Base-by-base conservation (phyloP, 1,139 yeast species). In the Arxiozyma heterogenica region DNA sequence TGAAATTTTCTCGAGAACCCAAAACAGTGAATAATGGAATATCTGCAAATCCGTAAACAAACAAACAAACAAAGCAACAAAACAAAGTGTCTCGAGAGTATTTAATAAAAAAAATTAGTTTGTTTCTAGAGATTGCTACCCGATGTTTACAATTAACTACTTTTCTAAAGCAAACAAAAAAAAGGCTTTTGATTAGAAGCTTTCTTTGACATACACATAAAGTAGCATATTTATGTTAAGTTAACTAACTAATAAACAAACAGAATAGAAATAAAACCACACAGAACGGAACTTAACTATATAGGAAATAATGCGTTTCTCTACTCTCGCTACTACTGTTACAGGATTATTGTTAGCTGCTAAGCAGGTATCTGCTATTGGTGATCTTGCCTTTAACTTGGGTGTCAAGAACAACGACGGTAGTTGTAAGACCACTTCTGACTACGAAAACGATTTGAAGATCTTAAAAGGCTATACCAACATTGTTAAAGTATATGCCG, bases 401-500 rank as follows among this genome's bases (percentile, higher is more conserved):
- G 96, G 96, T 73, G 94, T 84, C 62, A 74, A 85, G 71, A 70
- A 74, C 60, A 82, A 82, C 67, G 72, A 75, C 51, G 91, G 91
- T 60, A 73, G 79, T 67, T 88, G 95, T 78, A 90, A 89, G 73
- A 65, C 79, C 53, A 75, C 86, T 51, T 69, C 73, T 17, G 95
- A 88, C 66, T 90, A 82, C 73, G 77, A 75, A 58, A 64, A 73
- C 38, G 96, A 88, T 69, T 77, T 90, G 61, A 71, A 74, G 20
- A 71, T 75, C 51, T 73, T 90, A 65, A 73, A 78, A 53, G 61
- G 74, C 41, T 80, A 85, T 72, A 72, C 91, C 51, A 73, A 74
- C 59, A 78, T 79, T 56, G 80, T 89, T 64, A 86, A 89, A 73
- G 84, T 91, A 48, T 90, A 87, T 67, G 90, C 96, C 48, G 86